phyloP scores from a whole-genome alignment of 441 rosid species.

The Rhodomyrtus psidioides region DNA sequence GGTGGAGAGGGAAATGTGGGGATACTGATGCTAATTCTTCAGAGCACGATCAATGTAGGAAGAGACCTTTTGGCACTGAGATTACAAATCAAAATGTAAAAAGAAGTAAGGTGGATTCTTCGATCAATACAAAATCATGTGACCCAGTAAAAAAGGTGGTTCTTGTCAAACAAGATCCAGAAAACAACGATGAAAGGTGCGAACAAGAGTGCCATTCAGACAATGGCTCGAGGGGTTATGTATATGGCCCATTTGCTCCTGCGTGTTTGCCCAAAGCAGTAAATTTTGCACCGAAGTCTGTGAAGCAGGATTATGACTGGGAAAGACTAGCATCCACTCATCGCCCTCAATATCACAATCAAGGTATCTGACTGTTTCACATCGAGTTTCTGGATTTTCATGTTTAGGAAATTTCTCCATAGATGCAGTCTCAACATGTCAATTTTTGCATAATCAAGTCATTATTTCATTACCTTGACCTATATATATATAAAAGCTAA shows the following conservation, averaged over 20 bases:
- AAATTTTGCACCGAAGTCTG: conserved; percentile 21
- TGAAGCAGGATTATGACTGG: conserved; percentile 25
- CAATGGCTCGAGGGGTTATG: conserved; percentile 29
- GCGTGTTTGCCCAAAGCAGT: conserved; percentile 1
- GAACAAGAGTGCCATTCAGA: conserved; percentile 17
- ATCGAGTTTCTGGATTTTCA: neutral
- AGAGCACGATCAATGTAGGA: conserved; percentile 34
- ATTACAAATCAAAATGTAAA: conserved; percentile 40
- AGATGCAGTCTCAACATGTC: neutral
- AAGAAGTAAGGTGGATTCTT: conserved; percentile 30
- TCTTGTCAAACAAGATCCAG: conserved; percentile 9
- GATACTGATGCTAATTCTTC: conserved; percentile 11
- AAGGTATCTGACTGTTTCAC: conserved; percentile 31
- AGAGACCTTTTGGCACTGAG: conserved; percentile 57
- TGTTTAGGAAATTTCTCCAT: neutral
- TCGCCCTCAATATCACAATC: conserved; percentile 44
- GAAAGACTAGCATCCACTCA: conserved; percentile 32
- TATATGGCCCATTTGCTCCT: conserved; percentile 54
- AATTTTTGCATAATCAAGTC: neutral
- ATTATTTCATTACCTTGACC: neutral
- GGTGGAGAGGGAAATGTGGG: conserved; percentile 34
- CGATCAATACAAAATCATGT: conserved; percentile 15
- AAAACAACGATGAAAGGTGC: conserved; percentile 5
- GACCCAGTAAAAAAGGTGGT: conserved; percentile 17
- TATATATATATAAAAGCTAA: neutral